These are phyloP conservation scores for Physocladia obscura DNA, from an alignment of 192 early-diverging fungal species.

Conservation along the genomic window DNA sequence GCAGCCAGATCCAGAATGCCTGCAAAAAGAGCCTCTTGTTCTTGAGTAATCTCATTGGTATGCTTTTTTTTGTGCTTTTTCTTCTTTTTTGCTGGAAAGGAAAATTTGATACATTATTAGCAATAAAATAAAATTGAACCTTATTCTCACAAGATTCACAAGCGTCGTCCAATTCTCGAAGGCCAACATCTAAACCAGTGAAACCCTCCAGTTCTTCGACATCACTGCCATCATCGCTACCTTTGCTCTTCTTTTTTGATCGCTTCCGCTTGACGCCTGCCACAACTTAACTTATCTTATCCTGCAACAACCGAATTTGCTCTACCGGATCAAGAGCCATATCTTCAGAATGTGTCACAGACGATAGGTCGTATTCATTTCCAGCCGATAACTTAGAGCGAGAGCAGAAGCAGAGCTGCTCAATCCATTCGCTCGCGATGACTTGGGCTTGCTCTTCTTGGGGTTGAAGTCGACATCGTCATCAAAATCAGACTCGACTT, in stretches of 20 bases:
- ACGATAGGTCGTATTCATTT: no score
- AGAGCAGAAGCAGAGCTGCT: no score
- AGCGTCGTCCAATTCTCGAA: neutral
- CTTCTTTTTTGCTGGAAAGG: conserved; percentile 21
- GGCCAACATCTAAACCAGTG: neutral
- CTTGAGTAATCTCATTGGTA: neutral
- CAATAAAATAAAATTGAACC: conserved; percentile 15
- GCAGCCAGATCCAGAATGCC: conserved; percentile 4
- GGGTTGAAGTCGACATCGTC: conserved; percentile 21
- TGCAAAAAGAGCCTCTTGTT: conserved; percentile 11
- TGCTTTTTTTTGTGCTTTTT: conserved; percentile 40
- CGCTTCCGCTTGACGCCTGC: conserved; percentile 19
- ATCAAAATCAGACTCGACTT: neutral
- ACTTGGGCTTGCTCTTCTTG: neutral
- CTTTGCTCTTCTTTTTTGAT: conserved; percentile 18
- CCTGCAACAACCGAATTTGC: conserved; percentile 14
- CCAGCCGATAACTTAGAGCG: no score
- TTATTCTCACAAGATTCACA: no score
- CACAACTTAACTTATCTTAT: conserved; percentile 16
- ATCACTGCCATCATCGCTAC: conserved; percentile 10
- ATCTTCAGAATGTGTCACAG: neutral
- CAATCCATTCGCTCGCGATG: neutral
- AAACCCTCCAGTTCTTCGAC: conserved; percentile 26
- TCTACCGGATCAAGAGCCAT: conserved; percentile 8
- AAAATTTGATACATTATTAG: neutral